Evolutionary conservation across 2,329 filamentous ascomycete species (phyloP), one percentile per base, ranked within the genome.

Genomic region (Cordyceps tenuipes): DNA sequence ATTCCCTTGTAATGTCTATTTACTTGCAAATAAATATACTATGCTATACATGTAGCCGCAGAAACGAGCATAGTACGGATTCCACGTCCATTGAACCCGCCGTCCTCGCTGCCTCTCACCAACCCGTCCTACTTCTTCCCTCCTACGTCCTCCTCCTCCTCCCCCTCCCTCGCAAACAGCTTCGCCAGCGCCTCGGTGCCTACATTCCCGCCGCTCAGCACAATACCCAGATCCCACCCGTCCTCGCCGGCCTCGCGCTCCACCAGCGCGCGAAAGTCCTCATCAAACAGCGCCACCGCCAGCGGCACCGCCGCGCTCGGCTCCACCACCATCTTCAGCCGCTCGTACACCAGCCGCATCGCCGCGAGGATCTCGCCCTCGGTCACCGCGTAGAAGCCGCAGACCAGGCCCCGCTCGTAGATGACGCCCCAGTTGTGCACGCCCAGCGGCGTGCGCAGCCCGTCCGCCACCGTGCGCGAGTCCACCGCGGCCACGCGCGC

Each of bases 311-410:
- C 91, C 0, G 89, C 84, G 72, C 88, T 92, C 23, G 93, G 93
- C 79, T 97, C 93, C 13, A 97, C 85, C 23, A 97, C 85, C 51
- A 96, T 76, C 82, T 97, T 97, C 80, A 94, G 85, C 61, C 92
- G 77, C 81, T 97, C 93, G 63, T 92, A 76, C 39, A 96, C 87
- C 63, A 97, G 73, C 63, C 82, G 76, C 82, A 96, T 81, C 13
- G 92, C 88, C 23, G 77, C 80, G 68, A 82, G 81, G 71, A 97
- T 97, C 78, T 96, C 84, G 59, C 87, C 85, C 72, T 97, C 93
- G 1, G 79, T 84, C 1, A 95, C 93, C 59, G 82, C 82, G 73
- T 83, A 85, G 67, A 96, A 82, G 0, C 82, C 87, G 2, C 75
- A 69, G 1, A 96, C 87, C 61, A 94, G 84, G n/a, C 75, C 72